Evolutionary conservation across 495 filamentous ascomycete genomes (phyloP).

Genomic region (Xylaria venustula): DNA sequence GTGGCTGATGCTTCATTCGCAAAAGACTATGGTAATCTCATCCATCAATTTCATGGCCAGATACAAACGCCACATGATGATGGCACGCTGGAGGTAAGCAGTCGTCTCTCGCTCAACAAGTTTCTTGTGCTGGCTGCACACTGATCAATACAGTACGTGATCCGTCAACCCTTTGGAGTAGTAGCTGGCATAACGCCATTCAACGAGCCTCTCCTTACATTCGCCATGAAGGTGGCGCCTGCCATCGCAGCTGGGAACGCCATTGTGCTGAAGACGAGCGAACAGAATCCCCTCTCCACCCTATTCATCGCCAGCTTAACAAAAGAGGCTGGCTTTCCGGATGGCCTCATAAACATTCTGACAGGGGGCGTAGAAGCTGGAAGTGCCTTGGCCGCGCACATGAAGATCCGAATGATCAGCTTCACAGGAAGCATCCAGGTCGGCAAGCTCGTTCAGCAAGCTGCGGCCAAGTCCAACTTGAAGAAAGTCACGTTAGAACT

Average conservation of each 20-base stretch:
- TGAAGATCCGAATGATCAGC: slow-evolving; percentile 52
- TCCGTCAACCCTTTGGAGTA: slow-evolving; percentile 35
- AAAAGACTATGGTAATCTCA: slow-evolving; percentile 16
- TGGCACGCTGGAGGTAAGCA: slow-evolving; percentile 15
- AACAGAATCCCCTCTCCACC: slow-evolving; percentile 54
- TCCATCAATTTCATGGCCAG: slow-evolving; percentile 10
- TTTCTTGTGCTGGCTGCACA: not conserved
- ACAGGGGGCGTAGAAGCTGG: slow-evolving; percentile 55
- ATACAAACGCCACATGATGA: slow-evolving; percentile 19
- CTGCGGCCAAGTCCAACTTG: slow-evolving; percentile 48
- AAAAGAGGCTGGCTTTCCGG: slow-evolving; percentile 55
- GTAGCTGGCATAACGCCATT: slow-evolving; percentile 27
- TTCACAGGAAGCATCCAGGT: slow-evolving; percentile 57
- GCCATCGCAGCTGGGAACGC: slow-evolving; percentile 53
- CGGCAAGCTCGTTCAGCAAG: slow-evolving; percentile 40
- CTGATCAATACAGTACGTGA: slow-evolving; percentile 20
- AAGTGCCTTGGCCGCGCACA: slow-evolving; percentile 50
- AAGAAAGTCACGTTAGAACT: slow-evolving; percentile 82
- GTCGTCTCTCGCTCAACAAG: not conserved
- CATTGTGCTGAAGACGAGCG: slow-evolving; percentile 50
- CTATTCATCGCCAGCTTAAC: slow-evolving; percentile 51
- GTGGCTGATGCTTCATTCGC: slow-evolving; percentile 25
- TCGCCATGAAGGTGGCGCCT: slow-evolving; percentile 50
- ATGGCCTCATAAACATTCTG: slow-evolving; percentile 58
- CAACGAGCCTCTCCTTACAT: slow-evolving; percentile 49